Evolutionary conservation across 2,329 filamentous ascomycete species (phyloP).

Genomic region (Claviceps maximensis): DNA sequence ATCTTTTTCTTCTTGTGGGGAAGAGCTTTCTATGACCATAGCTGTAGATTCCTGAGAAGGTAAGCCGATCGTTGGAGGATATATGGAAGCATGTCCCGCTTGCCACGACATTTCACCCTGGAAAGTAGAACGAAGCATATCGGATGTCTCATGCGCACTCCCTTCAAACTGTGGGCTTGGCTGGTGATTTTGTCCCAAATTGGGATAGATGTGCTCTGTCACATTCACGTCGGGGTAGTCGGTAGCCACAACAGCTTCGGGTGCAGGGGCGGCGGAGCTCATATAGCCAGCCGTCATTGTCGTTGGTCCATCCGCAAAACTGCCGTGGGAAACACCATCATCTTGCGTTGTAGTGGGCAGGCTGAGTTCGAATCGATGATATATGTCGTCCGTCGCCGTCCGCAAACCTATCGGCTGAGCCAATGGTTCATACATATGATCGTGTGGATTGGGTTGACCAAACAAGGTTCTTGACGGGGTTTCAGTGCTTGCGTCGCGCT

Average conservation of each 20-base stretch:
- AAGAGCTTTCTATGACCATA: conserved; percentile 1
- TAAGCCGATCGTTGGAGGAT: neutral
- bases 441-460: neutral
- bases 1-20: neutral
- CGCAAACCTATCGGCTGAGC: neutral
- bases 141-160: neutral
- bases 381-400: neutral
- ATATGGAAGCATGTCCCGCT: neutral
- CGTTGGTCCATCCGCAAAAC: neutral
- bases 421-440: neutral
- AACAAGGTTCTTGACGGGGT: conserved; percentile 9
- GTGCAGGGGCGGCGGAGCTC: neutral
- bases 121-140: neutral
- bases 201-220: neutral
- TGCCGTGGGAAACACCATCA: neutral
- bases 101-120: neutral
- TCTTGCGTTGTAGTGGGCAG: neutral
- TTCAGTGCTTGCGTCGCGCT: neutral
- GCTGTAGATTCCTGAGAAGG: neutral
- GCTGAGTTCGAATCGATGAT: conserved; percentile 2
- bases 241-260: neutral
- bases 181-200: conserved; percentile 6
- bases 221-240: conserved; percentile 1
- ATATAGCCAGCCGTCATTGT: neutral
- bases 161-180: conserved; percentile 7